Percentiles rank a stretch among this genome's conserved stretches.
Evolutionary conservation across 129 eudicot genomes (phyloP).

Genomic region (Mikania micrantha): DNA sequence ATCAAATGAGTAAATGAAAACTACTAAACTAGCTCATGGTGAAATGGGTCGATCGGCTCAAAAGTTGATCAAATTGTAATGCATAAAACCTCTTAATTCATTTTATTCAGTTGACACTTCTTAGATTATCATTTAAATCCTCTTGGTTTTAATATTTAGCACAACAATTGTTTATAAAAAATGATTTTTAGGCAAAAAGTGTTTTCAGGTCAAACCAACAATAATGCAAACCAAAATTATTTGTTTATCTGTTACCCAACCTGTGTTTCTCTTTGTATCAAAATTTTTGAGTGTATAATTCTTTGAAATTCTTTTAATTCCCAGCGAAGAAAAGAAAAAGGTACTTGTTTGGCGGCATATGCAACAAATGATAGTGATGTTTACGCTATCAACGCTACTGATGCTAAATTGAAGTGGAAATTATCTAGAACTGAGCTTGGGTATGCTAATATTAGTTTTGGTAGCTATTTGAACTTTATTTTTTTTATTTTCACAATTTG

Average conservation of each 20-base stretch:
- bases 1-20: neutral
- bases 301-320: neutral
- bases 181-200: neutral
- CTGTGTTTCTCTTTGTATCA: neutral
- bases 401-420: constrained; percentile 42
- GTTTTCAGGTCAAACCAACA: neutral
- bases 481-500: neutral
- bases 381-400: constrained; percentile 27
- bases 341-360: constrained; percentile 43
- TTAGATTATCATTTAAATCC: neutral
- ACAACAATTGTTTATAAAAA: neutral
- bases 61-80: neutral
- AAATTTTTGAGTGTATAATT: neutral
- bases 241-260: neutral
- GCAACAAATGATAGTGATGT: constrained; percentile 40
- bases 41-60: neutral
- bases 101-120: too few species aligned
- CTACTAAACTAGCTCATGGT: neutral
- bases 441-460: constrained; percentile 25
- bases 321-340: constrained; percentile 40
- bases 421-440: constrained; percentile 36
- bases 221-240: neutral
- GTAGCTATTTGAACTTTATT: neutral
- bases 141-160: neutral
- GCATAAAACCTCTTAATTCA: neutral